Evolutionary conservation across 2,329 filamentous ascomycete species (phyloP).

Genomic region (Fusarium graminum): DNA sequence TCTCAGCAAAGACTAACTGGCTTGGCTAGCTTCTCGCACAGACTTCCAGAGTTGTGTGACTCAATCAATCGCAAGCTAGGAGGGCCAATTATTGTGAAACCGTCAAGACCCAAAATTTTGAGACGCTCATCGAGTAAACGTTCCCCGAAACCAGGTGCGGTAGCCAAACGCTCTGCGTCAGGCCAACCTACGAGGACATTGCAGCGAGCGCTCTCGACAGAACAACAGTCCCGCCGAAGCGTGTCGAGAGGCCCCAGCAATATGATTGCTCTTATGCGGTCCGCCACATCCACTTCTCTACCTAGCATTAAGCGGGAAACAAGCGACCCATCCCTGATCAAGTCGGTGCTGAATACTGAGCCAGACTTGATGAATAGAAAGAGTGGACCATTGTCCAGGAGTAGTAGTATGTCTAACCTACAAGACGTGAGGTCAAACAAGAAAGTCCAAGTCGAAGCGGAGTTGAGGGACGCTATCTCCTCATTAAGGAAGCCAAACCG

Average conservation of each 20-base stretch:
- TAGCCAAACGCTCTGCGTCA: slow-evolving; percentile 61
- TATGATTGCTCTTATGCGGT: slow-evolving; percentile 74
- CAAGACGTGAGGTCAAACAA: slow-evolving; percentile 72
- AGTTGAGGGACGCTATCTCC: slow-evolving; percentile 80
- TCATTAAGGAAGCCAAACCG: slow-evolving; percentile 82
- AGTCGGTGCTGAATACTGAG: slow-evolving; percentile 62
- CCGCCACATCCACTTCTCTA: slow-evolving; percentile 72
- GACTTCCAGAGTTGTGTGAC: slow-evolving; percentile 78
- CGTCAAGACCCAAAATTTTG: slow-evolving; percentile 63
- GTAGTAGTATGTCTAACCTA: slow-evolving; percentile 63
- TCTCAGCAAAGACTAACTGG: slow-evolving; percentile 57
- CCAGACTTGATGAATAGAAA: slow-evolving; percentile 57
- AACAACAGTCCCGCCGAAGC: slow-evolving; percentile 66
- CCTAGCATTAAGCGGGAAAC: slow-evolving; percentile 75
- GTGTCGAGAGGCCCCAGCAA: slow-evolving; percentile 69
- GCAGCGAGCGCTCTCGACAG: slow-evolving; percentile 72
- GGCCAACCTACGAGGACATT: slow-evolving; percentile 65
- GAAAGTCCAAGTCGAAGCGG: slow-evolving; percentile 75
- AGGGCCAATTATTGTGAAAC: slow-evolving; percentile 73
- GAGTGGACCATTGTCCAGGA: slow-evolving; percentile 54
- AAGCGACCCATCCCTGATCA: slow-evolving; percentile 69
- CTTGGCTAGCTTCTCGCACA: slow-evolving; percentile 73
- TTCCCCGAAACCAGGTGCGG: slow-evolving; percentile 65
- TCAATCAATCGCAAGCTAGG: slow-evolving; percentile 81
- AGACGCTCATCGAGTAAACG: slow-evolving; percentile 59